A percentile compares a stretch with the other conserved stretches of the same genome.
Conservation (phyloP, 345 rosid genomes). For the Moricandia moricandioides region DNA sequence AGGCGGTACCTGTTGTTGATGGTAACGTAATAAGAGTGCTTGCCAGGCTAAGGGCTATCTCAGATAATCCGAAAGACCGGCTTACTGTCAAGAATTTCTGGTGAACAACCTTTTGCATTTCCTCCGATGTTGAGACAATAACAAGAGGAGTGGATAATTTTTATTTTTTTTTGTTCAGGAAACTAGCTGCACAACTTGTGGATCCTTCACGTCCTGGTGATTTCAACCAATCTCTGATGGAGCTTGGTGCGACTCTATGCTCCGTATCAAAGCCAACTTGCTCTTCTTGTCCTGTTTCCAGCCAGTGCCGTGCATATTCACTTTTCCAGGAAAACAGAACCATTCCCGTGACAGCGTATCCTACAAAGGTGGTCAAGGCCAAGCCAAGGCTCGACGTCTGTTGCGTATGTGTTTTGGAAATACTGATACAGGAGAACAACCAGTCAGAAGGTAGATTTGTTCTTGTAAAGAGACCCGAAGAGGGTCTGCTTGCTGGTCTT, state of each 20-base stretch:
- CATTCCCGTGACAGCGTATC: slow-evolving; percentile 66
- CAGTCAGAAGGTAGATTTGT: slow-evolving; percentile 56
- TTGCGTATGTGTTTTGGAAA: slow-evolving; percentile 80
- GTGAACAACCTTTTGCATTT: slow-evolving; percentile 42
- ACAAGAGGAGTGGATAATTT: not conserved
- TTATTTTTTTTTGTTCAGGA: slow-evolving; percentile 46
- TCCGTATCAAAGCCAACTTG: slow-evolving; percentile 68
- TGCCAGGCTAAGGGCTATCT: slow-evolving; percentile 70
- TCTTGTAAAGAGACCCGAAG: slow-evolving; percentile 79
- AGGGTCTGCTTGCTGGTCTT: slow-evolving; percentile 91
- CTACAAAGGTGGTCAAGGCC: slow-evolving; percentile 61
- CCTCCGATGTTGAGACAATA: slow-evolving; percentile 3
- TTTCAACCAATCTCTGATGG: slow-evolving; percentile 94
- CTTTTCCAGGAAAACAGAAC: slow-evolving; percentile 49
- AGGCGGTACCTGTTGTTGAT: slow-evolving; percentile 77
- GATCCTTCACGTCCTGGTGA: slow-evolving; percentile 83
- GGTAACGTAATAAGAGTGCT: slow-evolving; percentile 75
- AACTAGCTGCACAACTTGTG: slow-evolving; percentile 81
- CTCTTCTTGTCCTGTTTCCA: slow-evolving; percentile 72
- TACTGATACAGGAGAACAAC: slow-evolving; percentile 41
- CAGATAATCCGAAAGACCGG: slow-evolving; percentile 80
- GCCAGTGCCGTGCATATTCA: slow-evolving; percentile 64
- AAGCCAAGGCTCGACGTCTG: slow-evolving; percentile 70
- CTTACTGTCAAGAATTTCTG: slow-evolving; percentile 59
- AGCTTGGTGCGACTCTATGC: slow-evolving; percentile 94